Evolutionary conservation across 106 monocot species (phyloP), one percentile per base, ranked within the genome.

Genomic region (Allium cepa): DNA sequence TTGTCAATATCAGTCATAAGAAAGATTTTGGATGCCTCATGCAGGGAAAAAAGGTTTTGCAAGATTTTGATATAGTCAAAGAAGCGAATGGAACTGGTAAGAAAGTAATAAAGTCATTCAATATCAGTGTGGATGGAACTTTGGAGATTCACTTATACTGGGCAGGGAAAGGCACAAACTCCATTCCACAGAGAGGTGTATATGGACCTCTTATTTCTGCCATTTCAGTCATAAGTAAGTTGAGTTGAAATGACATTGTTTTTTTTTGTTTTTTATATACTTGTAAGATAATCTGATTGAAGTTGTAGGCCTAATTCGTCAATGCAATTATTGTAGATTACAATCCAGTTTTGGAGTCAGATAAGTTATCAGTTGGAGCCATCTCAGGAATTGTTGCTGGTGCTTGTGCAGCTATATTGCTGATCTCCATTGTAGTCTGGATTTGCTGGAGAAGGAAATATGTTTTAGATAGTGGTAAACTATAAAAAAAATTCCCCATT

Each of bases 151-250:
- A 85, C 63, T 75, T 85, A 53, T 59, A 72, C 4, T 78, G 78
- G 78, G 60, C 60, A 58, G 77, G 77, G 46, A 77, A 58, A 66
- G 77, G 77, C 9, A 72, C 77, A 50, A 71, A 18, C 36, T 57
- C 62, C 12, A 69, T 78, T 57, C 78, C 78, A 8, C 46, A 26
- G 6, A 68, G 68, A 50, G 61, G 73, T 15, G 67, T 78, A 67
- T 78, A 78, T 50, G 85, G 85, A 10, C 85, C 85, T 47, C 76
- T 85, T 53, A 75, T 85, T 59, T 85, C 85, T 59, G 85, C 85
- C 60, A 85, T 85, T 66, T 77, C 85, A 68, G 78, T 85, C 3
- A 85, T 65, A 69, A 81, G 85, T 84, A 64, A 62, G 80, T 57
- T 22, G 22, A 22, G 10, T 55, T 36, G 36, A 55, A 55, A 55